Conservation (phyloP, 805 yeast genomes). For the Candida cerambycidarum region DNA sequence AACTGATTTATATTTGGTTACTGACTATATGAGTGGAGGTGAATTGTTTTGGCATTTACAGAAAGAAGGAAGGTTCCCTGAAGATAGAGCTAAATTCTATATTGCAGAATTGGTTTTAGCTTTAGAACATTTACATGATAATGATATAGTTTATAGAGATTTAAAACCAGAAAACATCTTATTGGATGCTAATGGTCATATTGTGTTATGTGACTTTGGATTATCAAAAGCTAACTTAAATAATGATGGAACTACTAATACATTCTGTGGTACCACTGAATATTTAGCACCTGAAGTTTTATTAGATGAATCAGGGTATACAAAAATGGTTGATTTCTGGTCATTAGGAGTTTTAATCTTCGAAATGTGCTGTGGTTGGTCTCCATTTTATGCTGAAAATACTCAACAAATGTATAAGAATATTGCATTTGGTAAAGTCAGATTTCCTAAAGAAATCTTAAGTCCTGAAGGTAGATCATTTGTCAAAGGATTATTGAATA, state of each 20-base stretch:
- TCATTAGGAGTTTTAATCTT: slow-evolving; percentile 93
- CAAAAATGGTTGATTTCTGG: slow-evolving; percentile 99
- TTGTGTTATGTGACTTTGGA: slow-evolving; percentile 96
- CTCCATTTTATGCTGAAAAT: slow-evolving; percentile 96
- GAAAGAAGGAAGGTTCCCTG: slow-evolving; percentile 91
- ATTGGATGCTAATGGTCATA: slow-evolving; percentile 95
- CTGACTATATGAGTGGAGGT: slow-evolving; percentile 98
- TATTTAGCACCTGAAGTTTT: slow-evolving; percentile 96
- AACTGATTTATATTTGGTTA: slow-evolving; percentile 84
- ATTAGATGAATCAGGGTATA: slow-evolving; percentile 93
- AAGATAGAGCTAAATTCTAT: slow-evolving; percentile 93
- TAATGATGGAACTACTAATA: slow-evolving; percentile 86
- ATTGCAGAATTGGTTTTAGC: slow-evolving; percentile 95
- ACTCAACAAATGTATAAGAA: slow-evolving; percentile 99
- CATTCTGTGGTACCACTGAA: slow-evolving; percentile 98
- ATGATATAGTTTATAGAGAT: slow-evolving; percentile 94
- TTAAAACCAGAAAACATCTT: slow-evolving; percentile 95
- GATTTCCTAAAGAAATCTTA: slow-evolving; percentile 94
- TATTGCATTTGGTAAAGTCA: slow-evolving; percentile 96
- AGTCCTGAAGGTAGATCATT: slow-evolving; percentile 92
- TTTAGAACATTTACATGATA: slow-evolving; percentile 90
- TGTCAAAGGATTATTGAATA: slow-evolving; percentile 90
- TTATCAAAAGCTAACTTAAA: slow-evolving; percentile 89
- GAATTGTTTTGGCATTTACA: slow-evolving; percentile 96
- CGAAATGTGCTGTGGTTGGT: slow-evolving; percentile 99